These are phyloP conservation scores for Botryococcus braunii DNA, from an alignment of 163 green algal species.

Conservation along the genomic window DNA sequence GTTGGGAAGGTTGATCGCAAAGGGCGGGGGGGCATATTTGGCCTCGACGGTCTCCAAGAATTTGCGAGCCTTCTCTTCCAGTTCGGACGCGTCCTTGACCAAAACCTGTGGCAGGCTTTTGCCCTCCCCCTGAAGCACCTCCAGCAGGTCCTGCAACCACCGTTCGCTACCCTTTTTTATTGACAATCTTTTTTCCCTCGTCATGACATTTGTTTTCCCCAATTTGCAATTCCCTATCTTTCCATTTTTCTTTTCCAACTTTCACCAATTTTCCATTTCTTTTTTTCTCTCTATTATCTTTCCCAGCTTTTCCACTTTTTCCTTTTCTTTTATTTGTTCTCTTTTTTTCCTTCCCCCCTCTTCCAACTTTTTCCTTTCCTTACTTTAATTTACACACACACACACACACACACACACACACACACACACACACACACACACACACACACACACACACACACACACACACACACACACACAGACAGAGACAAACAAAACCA, in stretches of 20 bases:
- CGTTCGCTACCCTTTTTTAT: slow-evolving; percentile 1
- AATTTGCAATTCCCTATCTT: slow-evolving; percentile 1
- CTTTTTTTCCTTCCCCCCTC: too few species aligned
- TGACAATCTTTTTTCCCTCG: slow-evolving; percentile 8
- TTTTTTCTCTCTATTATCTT: neutral
- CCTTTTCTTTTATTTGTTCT: too few species aligned
- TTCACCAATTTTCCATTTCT: neutral
- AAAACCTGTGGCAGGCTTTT: slow-evolving; percentile 14
- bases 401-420: too few species aligned
- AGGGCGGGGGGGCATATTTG: too few species aligned
- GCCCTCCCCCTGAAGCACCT: slow-evolving; percentile 13
- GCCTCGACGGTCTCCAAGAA: slow-evolving; percentile 22
- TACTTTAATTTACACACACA: too few species aligned
- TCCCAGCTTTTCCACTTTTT: too few species aligned
- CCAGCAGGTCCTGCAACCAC: neutral
- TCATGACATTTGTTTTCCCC: neutral
- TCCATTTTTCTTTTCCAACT: neutral
- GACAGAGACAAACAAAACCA: too few species aligned
- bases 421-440: too few species aligned
- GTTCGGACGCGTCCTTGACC: neutral
- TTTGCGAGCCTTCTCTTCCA: slow-evolving; percentile 8
- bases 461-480: too few species aligned
- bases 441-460: too few species aligned
- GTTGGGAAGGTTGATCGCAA: too few species aligned
- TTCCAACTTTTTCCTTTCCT: too few species aligned